These are phyloP conservation scores for Fusarium sp. DNA, from an alignment of 2,329 filamentous ascomycete species.

Conservation along the genomic window DNA sequence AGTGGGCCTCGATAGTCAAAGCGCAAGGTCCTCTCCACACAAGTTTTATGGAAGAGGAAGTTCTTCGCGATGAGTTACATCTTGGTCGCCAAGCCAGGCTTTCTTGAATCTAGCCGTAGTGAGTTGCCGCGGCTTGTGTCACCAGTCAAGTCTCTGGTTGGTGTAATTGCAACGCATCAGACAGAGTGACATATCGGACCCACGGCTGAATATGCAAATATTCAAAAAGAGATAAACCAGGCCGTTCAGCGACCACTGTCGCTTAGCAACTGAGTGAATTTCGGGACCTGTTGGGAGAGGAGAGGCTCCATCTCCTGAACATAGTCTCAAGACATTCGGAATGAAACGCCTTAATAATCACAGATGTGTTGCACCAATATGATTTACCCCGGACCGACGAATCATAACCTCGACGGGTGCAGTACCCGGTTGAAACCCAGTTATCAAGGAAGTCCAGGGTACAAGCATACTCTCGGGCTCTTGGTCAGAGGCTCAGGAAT, in stretches of 20 bases:
- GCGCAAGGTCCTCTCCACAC: conserved; percentile 11
- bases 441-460: neutral
- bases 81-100: neutral
- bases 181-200: conserved; percentile 1
- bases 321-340: neutral
- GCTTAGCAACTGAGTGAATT: neutral
- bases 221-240: neutral
- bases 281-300: conserved; percentile 6
- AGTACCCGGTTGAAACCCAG: neutral
- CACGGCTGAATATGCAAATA: neutral
- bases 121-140: conserved; percentile 7
- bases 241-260: neutral
- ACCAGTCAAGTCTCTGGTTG: neutral
- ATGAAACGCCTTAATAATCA: neutral
- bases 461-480: neutral
- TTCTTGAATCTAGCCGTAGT: neutral
- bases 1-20: conserved; percentile 14
- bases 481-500: neutral
- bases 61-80: neutral
- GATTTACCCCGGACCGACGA: neutral
- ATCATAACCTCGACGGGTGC: neutral
- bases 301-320: neutral
- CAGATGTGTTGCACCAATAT: neutral
- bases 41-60: neutral
- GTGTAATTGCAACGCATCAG: neutral